Percentiles rank a stretch among this genome's conserved stretches.
Conservation (phyloP, 306 rosid genomes). For the Casuarina equisetifolia region DNA sequence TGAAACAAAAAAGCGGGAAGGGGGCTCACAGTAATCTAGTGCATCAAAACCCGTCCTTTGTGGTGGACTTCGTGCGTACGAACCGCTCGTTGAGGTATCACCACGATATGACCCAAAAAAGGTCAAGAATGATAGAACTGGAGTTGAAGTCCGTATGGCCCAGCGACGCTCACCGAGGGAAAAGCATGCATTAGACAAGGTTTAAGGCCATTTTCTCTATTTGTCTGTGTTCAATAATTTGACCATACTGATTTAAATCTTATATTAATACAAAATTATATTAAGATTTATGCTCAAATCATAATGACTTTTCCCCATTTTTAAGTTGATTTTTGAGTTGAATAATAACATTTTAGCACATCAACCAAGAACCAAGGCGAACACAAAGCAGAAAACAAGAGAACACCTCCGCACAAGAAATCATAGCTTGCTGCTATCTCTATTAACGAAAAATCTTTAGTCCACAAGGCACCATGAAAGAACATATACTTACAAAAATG, state of each 20-base stretch:
- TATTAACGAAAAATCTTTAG: slow-evolving; percentile 47
- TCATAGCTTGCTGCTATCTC: slow-evolving; percentile 41
- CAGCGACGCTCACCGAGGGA: too few relatives aligned
- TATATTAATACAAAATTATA: too few relatives aligned
- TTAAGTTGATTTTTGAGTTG: too few relatives aligned
- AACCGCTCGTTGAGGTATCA: not conserved
- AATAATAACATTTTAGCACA: not conserved
- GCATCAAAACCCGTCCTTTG: not conserved
- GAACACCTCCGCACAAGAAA: slow-evolving; percentile 25
- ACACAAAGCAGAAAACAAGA: not conserved
- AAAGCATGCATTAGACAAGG: too few relatives aligned
- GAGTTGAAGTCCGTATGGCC: too few relatives aligned
- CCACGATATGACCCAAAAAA: too few relatives aligned
- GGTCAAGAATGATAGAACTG: too few relatives aligned
- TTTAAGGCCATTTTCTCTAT: too few relatives aligned
- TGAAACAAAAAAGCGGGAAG: slow-evolving; percentile 9
- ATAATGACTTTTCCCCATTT: too few relatives aligned
- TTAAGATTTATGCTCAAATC: too few relatives aligned
- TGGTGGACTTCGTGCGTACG: not conserved
- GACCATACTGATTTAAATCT: too few relatives aligned
- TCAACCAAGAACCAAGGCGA: not conserved
- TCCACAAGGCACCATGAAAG: slow-evolving; percentile 40
- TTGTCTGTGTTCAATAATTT: too few relatives aligned
- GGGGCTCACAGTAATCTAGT: not conserved
- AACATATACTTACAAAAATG: slow-evolving; percentile 73